Conservation (phyloP, 2,329 filamentous ascomycete genomes). For the Neopestalotiopsis clavispora region DNA sequence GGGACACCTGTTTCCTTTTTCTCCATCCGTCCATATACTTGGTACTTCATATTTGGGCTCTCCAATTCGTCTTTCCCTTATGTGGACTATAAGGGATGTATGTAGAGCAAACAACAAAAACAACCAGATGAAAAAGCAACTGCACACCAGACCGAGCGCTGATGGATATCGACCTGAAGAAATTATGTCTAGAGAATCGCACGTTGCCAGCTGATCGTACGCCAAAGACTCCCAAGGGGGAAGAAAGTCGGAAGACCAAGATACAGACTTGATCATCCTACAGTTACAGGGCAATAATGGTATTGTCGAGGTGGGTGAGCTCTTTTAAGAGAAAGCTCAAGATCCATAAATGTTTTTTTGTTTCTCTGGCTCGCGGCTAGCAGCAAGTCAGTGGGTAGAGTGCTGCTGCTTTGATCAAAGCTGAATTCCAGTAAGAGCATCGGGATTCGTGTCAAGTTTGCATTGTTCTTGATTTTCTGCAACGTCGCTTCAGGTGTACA, state of each 20-base stretch:
- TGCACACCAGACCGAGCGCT: neutral
- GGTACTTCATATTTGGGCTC: neutral
- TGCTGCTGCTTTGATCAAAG: neutral
- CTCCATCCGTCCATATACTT: neutral
- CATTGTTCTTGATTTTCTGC: neutral
- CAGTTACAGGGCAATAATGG: slow-evolving; percentile 5
- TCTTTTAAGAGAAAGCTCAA: neutral
- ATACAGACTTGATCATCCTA: neutral
- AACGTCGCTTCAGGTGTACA: neutral
- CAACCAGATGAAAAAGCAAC: neutral
- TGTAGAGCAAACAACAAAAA: neutral
- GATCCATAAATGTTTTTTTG: neutral
- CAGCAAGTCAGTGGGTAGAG: neutral
- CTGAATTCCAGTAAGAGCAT: neutral
- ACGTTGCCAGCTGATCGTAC: neutral
- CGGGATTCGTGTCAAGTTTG: neutral
- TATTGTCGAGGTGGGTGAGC: neutral
- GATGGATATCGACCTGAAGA: neutral
- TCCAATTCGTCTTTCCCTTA: too few relatives aligned
- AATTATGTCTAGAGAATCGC: slow-evolving; percentile 10
- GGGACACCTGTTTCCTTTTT: slow-evolving; percentile 4
- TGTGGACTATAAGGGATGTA: neutral
- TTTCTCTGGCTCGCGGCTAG: neutral
- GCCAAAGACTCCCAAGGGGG: neutral
- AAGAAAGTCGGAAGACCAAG: neutral